Conservation (phyloP, 2,329 filamentous ascomycete species). For the Hypomyces rosellus region DNA sequence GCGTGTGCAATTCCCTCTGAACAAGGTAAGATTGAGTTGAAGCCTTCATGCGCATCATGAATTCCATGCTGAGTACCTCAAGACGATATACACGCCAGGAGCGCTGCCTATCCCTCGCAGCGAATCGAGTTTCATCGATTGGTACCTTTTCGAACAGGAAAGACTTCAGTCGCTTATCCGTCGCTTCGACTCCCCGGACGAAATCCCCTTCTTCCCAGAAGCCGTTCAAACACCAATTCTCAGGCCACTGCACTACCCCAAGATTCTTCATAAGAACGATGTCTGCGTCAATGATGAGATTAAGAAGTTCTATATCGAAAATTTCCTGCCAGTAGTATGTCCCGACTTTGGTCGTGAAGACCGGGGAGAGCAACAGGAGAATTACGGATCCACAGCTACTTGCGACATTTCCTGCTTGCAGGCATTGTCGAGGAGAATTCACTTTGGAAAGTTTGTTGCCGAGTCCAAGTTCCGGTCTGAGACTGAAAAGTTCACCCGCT, state of each 20-base stretch:
- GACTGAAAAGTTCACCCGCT: slow-evolving; percentile 66
- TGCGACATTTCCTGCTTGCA: slow-evolving; percentile 88
- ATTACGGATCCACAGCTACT: slow-evolving; percentile 89
- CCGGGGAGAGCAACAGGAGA: slow-evolving; percentile 79
- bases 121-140: slow-evolving; percentile 81
- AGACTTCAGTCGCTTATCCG: slow-evolving; percentile 86
- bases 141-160: slow-evolving; percentile 87
- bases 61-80: slow-evolving; percentile 5
- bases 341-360: slow-evolving; percentile 70
- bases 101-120: slow-evolving; percentile 71
- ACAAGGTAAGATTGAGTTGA: slow-evolving; percentile 38
- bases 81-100: slow-evolving; percentile 75
- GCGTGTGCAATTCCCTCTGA: slow-evolving; percentile 93
- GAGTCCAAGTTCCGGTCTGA: slow-evolving; percentile 91
- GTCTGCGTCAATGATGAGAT: slow-evolving; percentile 88
- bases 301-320: slow-evolving; percentile 74
- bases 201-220: slow-evolving; percentile 93
- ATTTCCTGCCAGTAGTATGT: slow-evolving; percentile 80
- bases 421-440: slow-evolving; percentile 81
- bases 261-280: slow-evolving; percentile 78
- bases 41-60: slow-evolving; percentile 1
- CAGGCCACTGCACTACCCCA: slow-evolving; percentile 80
- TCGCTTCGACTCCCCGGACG: slow-evolving; percentile 92
- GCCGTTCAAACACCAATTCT: slow-evolving; percentile 75
- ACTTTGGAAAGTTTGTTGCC: slow-evolving; percentile 98